These are phyloP conservation scores for Zalaria sp. DNA, from an alignment of 2,329 filamentous ascomycete species.

Conservation along the genomic window DNA sequence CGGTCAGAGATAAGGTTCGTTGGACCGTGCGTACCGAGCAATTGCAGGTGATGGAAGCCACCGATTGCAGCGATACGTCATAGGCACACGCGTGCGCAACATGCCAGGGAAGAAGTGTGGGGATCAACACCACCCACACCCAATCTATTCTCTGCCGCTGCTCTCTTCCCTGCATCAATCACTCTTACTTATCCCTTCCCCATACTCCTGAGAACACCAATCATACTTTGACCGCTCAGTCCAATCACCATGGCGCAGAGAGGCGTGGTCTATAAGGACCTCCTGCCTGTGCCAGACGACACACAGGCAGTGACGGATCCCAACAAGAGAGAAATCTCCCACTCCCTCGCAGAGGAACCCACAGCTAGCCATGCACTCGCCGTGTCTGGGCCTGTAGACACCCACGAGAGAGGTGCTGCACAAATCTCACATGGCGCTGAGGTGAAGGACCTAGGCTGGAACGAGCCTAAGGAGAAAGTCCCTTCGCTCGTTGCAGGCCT, in stretches of 20 bases:
- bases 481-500: constrained; percentile 50
- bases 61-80: too few relatives aligned
- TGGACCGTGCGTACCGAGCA: too few relatives aligned
- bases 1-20: too few relatives aligned
- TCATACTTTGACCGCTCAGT: background rate
- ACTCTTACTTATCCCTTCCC: too few relatives aligned
- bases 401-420: constrained; percentile 32
- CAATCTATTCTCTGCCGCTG: too few relatives aligned
- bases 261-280: constrained; percentile 10
- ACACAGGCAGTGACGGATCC: constrained; percentile 16
- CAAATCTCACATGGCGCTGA: constrained; percentile 32
- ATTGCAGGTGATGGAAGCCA: too few relatives aligned
- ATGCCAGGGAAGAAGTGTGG: too few relatives aligned
- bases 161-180: too few relatives aligned
- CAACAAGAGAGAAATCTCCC: constrained; percentile 14
- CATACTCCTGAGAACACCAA: too few relatives aligned
- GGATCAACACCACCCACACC: too few relatives aligned
- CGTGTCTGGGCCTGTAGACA: constrained; percentile 18
- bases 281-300: constrained; percentile 20
- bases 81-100: too few relatives aligned
- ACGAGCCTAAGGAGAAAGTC: constrained; percentile 42
- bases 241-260: constrained; percentile 3
- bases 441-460: constrained; percentile 57
- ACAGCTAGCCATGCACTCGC: constrained; percentile 35
- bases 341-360: constrained; percentile 24